These are phyloP conservation scores for Leccinum proliferum DNA, from an alignment of 1,284 basidiomycete genomes.

Conservation along the genomic window DNA sequence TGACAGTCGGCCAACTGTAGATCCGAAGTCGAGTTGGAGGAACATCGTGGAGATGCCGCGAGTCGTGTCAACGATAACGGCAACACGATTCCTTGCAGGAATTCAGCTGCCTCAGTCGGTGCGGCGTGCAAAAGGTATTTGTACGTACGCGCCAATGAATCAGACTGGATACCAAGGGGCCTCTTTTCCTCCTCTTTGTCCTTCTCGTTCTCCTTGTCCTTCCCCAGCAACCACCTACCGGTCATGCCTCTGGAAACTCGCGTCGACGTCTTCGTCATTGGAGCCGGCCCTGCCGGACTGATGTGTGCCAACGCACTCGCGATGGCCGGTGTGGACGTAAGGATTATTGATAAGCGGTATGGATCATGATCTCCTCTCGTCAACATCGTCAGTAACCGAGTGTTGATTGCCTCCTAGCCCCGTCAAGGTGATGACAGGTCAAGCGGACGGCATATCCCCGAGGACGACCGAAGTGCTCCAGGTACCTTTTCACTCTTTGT, in stretches of 20 bases:
- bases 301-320: neutral
- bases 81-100: neutral
- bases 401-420: neutral
- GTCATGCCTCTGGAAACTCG: slow-evolving; percentile 24
- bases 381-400: neutral
- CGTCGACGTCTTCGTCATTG: slow-evolving; percentile 35
- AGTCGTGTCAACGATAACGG: neutral
- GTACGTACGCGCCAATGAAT: neutral
- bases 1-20: neutral
- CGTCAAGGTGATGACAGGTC: neutral
- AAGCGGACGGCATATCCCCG: neutral
- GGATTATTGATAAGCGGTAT: neutral
- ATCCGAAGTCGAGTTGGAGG: neutral
- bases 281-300: neutral
- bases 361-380: neutral
- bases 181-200: neutral
- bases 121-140: neutral
- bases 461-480: neutral
- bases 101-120: neutral
- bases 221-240: neutral
- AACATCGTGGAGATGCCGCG: neutral
- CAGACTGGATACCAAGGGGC: neutral
- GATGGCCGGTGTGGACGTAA: neutral
- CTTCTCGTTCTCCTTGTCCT: neutral
- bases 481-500: neutral